These are phyloP conservation scores for Dothistroma septosporum DNA, from an alignment of 2,329 filamentous ascomycete genomes.

Conservation along the genomic window DNA sequence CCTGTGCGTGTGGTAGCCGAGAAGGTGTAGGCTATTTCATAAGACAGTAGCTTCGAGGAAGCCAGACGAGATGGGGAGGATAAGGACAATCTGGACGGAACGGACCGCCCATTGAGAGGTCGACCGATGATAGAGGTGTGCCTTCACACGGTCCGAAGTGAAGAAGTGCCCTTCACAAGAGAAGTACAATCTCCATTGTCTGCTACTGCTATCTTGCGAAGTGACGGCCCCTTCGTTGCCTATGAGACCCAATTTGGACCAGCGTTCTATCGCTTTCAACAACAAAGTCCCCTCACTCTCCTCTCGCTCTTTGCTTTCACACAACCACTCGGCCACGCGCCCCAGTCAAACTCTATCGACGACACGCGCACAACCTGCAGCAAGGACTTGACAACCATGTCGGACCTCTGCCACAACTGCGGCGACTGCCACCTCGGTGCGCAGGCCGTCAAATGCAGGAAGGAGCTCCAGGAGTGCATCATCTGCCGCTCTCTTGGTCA, in stretches of 20 bases:
- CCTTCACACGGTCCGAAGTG: neutral
- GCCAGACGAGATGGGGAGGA: neutral
- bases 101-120: neutral
- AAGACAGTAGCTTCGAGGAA: neutral
- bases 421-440: conserved; percentile 24
- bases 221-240: neutral
- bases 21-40: neutral
- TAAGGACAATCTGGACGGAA: neutral
- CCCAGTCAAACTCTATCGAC: neutral
- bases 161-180: neutral
- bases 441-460: conserved; percentile 16
- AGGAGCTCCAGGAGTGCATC: conserved; percentile 15
- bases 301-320: neutral
- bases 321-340: neutral
- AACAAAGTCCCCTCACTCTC: neutral
- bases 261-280: neutral
- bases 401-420: conserved; percentile 28
- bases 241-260: neutral
- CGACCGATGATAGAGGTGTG: neutral
- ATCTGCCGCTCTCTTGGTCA: conserved; percentile 21
- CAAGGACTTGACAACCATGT: conserved; percentile 15
- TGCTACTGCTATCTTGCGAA: neutral
- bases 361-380: neutral
- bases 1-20: neutral
- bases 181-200: neutral